Base-by-base conservation (phyloP, 2,329 filamentous ascomycete genomes). In the Hypoxylon sp. region DNA sequence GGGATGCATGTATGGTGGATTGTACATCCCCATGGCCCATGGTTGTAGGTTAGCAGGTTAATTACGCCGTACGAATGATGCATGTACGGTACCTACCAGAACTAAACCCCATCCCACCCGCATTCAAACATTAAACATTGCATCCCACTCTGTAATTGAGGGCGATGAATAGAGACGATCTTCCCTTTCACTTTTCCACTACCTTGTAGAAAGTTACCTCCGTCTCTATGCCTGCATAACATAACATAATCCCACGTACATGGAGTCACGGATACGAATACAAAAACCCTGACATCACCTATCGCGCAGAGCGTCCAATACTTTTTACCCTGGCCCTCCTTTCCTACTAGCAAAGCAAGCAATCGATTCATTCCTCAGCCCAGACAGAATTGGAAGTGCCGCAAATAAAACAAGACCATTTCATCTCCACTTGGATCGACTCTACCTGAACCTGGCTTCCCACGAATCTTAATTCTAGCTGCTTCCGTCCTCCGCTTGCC, bases 401-500 rank as follows among this genome's bases (percentile, higher is more conserved):
- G 27, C 27, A 32, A 44, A 44, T 44, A 44, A 44, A 44, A 44
- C 39, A 50, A 29, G 27, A 50, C 24, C 24, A 44, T 29, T 29
- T 35, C 60, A 67, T 69, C 70, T 71, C 65, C 67, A 72, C 70
- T 68, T 70, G 65, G 65, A 71, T 68, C 66, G 37, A 56, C 48
- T 70, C 62, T 27, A 27, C 24, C 24, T 27, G 24, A 64, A 68
- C 48, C 65, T 70, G 67, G 65, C 64, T 68, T 68, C 62, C 65
- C 55, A 66, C 68, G 68, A 72, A 68, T 72, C 68, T 68, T 68
- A 72, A 63, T 68, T 71, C 69, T 69, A 71, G 69, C 64, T 69
- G 44, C 60, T 67, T 69, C 63, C 60, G 56, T 67, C 66, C 50
- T 46, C 59, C 44, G 6, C 31, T 15, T 58, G 24, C 24, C 24